phyloP scores from a whole-genome alignment of 805 yeast genomes.

The Zygotorulaspora chibaensis region DNA sequence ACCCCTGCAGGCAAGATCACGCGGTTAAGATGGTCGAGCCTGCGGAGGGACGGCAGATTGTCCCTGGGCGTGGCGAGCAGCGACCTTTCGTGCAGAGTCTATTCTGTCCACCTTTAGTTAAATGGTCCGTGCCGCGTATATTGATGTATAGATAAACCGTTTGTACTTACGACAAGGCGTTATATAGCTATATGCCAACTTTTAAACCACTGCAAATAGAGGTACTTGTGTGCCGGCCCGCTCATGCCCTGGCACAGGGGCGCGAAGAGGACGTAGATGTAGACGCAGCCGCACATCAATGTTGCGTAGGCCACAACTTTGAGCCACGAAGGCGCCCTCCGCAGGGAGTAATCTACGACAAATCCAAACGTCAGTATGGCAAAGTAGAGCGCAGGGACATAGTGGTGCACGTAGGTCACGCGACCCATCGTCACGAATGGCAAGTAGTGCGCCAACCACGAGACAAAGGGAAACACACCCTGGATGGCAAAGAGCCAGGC shows the following conservation, averaged over 20 bases:
- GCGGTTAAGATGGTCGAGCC: conserved; percentile 53
- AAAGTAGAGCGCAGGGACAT: conserved; percentile 91
- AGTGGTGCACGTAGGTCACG: conserved; percentile 95
- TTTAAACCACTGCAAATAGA: conserved; percentile 49
- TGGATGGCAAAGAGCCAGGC: conserved; percentile 49
- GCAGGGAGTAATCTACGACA: conserved; percentile 27
- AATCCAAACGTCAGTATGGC: conserved; percentile 66
- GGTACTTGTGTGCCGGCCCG: conserved; percentile 46
- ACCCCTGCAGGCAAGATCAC: conserved; percentile 62
- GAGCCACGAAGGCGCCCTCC: conserved; percentile 24
- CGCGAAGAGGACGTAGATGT: conserved; percentile 54
- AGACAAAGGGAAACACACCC: conserved; percentile 80
- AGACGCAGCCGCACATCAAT: conserved; percentile 47
- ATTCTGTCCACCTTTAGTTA: conserved; percentile 23
- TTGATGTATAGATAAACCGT: neutral
- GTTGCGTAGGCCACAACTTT: conserved; percentile 38
- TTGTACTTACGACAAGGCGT: neutral
- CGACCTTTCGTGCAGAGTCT: conserved; percentile 54
- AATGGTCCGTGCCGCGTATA: too few relatives aligned
- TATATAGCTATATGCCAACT: conserved; percentile 49
- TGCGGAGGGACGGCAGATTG: conserved; percentile 24
- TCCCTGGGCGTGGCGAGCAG: conserved; percentile 58
- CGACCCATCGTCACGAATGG: conserved; percentile 95
- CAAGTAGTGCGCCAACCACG: conserved; percentile 85
- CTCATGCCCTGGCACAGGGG: conserved; percentile 81